A percentile compares a stretch with the other conserved stretches of the same genome.
These are phyloP conservation scores for Blastobotrys apis DNA, from an alignment of 1,139 yeast species.

Conservation along the genomic window DNA sequence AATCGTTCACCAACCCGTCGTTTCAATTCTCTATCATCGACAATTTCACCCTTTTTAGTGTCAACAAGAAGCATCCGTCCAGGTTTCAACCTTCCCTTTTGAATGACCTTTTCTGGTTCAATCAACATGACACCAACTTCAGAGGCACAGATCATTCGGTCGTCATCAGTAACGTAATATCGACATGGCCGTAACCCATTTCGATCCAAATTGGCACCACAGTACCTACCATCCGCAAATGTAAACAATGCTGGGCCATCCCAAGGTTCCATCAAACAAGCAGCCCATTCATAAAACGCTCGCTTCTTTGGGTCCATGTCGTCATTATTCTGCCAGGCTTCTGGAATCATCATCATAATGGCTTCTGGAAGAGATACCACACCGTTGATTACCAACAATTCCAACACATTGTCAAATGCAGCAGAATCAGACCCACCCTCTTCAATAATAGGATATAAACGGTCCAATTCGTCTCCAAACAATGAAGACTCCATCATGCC, in stretches of 20 bases:
- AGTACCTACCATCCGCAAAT: constrained; percentile 94
- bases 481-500: constrained; percentile 87
- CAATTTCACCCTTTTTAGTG: constrained; percentile 86
- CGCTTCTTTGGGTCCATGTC: constrained; percentile 84
- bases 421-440: constrained; percentile 99
- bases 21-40: constrained; percentile 88
- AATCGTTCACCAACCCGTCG: constrained; percentile 73
- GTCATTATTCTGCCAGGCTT: constrained; percentile 92
- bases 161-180: constrained; percentile 90
- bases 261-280: constrained; percentile 99
- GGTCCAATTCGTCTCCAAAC: constrained; percentile 89
- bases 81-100: constrained; percentile 92
- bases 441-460: constrained; percentile 89
- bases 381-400: constrained; percentile 86
- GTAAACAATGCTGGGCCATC: constrained; percentile 98
- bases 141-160: constrained; percentile 94
- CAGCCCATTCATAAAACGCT: constrained; percentile 99
- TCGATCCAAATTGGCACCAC: constrained; percentile 97
- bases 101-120: constrained; percentile 74
- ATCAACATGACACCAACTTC: constrained; percentile 96
- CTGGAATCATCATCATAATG: constrained; percentile 94
- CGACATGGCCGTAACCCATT: constrained; percentile 98
- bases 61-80: constrained; percentile 96
- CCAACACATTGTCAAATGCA: constrained; percentile 93
- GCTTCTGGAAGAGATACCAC: constrained; percentile 93